Evolutionary conservation across 1,284 basidiomycete species (phyloP).

Genomic region (Ceratobasidium sp.): DNA sequence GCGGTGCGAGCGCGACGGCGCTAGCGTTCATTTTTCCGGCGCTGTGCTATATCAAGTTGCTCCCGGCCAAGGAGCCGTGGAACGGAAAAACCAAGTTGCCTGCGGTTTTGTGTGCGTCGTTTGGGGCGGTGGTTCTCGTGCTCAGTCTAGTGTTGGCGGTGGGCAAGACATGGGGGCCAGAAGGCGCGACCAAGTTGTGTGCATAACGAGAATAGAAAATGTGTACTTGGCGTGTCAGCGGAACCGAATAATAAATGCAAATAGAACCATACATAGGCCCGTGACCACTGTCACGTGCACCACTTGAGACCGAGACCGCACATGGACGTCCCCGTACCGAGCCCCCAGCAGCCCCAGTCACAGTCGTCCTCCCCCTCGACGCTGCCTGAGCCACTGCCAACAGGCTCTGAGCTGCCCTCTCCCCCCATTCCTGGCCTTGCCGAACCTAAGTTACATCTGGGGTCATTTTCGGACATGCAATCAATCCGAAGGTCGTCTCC

Average conservation of each 20-base stretch:
- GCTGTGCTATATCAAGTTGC: conserved; percentile 81
- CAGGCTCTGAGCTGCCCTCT: not conserved
- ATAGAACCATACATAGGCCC: not conserved
- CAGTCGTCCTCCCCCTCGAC: not conserved
- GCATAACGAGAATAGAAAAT: conserved; percentile 23
- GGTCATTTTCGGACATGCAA: conserved; percentile 14
- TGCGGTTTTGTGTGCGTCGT: conserved; percentile 72
- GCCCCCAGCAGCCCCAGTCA: not conserved
- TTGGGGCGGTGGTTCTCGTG: conserved; percentile 80
- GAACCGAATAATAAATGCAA: not conserved
- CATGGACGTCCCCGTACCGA: not conserved
- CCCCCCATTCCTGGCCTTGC: not conserved
- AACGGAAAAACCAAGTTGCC: conserved; percentile 73
- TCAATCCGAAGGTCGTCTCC: conserved; percentile 11
- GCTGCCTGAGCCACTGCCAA: conserved; percentile 1
- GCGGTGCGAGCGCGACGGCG: conserved; percentile 87
- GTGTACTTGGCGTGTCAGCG: conserved; percentile 1
- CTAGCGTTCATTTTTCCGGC: conserved; percentile 95
- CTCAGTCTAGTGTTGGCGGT: conserved; percentile 79
- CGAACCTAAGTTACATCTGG: conserved; percentile 1
- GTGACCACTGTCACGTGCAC: not conserved
- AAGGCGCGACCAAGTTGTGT: conserved; percentile 54
- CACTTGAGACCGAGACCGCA: not conserved
- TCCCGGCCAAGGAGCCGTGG: conserved; percentile 65
- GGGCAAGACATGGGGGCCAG: conserved; percentile 73